Evolutionary conservation across 176 grass and related monocot species (phyloP), one percentile per base, ranked within the genome.

Genomic region (Carex littledalei): DNA sequence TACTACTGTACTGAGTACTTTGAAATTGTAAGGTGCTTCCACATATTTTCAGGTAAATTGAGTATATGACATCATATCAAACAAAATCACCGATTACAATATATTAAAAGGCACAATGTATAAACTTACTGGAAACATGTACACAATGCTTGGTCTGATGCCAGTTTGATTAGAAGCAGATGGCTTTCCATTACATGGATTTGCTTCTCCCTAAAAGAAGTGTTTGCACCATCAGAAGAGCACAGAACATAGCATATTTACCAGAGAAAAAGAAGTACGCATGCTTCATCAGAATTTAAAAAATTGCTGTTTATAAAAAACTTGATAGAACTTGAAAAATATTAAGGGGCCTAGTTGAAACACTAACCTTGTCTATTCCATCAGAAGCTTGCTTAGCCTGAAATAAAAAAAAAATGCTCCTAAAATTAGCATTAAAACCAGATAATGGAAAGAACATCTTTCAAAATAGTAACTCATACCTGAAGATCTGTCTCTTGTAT

Each of bases 71-170:
- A 64, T 21, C 58, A 13, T 15, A 60, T 72, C 24, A 84, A 82
- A 39, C 13, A 55, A 61, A 78, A 80, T 68, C 52, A 80, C 21
- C 52, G 0, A 3, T 81, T 41, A 45, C 24, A 68, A 60, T 2
- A 85, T 65, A 85, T 72, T 76, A 64, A 74, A 13, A 9, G 35
- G 84, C 37, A 29, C 71, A 56, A 50, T 85, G 21, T 3, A 75
- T 78, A 81, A 66, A 90, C 93, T 80, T 88, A 98, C 93, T 74
- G 93, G 96, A 84, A 98, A 94, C 96, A 98, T 98, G 66, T 95
- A 95, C 15, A 98, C 93, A 88, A 99, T 94, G 87, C 96, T 95
- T 89, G 93, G 96, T 32, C 72, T 87, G 4, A 81, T 88, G 58
- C 90, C 86, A 60, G 85, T 67, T 90, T 93, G 93, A 70, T 81